These are phyloP conservation scores for Phytophthora hybrid DNA, from an alignment of 352 stramenopile genomes.

Conservation along the genomic window DNA sequence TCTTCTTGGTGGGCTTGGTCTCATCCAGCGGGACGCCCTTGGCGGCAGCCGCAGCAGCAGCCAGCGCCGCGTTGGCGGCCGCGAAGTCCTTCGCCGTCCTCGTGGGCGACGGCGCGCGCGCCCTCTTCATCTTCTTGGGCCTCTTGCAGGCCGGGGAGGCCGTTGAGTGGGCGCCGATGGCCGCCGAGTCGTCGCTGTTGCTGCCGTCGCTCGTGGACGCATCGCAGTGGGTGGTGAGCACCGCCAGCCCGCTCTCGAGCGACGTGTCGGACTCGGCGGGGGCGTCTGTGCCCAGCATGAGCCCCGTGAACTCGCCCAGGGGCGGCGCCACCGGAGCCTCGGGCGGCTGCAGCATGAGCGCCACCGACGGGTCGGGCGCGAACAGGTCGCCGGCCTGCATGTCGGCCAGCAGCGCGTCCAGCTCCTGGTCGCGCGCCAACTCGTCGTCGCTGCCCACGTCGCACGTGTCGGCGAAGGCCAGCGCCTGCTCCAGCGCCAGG, in stretches of 20 bases:
- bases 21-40: constrained; percentile 9
- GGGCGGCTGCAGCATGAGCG: constrained; percentile 3
- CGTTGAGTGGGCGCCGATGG: background rate
- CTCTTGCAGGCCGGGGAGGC: background rate
- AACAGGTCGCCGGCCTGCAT: constrained; percentile 33
- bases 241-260: constrained; percentile 33
- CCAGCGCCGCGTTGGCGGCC: constrained; percentile 13
- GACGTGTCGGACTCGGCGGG: constrained; percentile 19
- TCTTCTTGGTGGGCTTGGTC: constrained; percentile 44
- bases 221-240: constrained; percentile 35
- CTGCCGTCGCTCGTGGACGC: constrained; percentile 25
- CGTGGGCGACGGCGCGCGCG: constrained; percentile 28
- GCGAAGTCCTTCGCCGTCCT: constrained; percentile 31
- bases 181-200: constrained; percentile 13
- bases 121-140: constrained; percentile 36
- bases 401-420: constrained; percentile 35
- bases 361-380: constrained; percentile 22
- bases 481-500: constrained; percentile 44
- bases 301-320: constrained; percentile 31
- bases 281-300: constrained; percentile 15
- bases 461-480: constrained; percentile 56
- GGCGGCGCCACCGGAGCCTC: too few species aligned
- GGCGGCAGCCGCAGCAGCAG: constrained; percentile 5
- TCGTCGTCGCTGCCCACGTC: constrained; percentile 43
- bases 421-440: constrained; percentile 15